phyloP scores from a whole-genome alignment of 441 rosid species.

The Euphorbia celastroides region DNA sequence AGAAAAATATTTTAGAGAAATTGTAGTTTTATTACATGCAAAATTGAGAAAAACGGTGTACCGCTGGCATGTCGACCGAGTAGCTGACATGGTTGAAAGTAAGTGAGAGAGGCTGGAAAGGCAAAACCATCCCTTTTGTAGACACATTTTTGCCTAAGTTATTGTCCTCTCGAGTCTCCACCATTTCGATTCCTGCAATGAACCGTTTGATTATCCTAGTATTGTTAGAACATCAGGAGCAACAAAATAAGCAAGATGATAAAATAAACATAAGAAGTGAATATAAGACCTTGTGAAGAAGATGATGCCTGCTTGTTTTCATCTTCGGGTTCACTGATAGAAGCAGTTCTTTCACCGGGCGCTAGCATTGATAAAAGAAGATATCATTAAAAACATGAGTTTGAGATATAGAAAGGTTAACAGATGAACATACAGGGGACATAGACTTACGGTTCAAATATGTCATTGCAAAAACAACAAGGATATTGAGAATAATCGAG shows the following conservation, averaged over 20 bases:
- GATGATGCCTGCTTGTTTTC: neutral
- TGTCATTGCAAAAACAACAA: constrained; percentile 44
- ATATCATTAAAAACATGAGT: neutral
- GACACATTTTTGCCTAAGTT: constrained; percentile 1
- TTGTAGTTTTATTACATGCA: too few relatives aligned
- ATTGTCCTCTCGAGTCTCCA: constrained; percentile 14
- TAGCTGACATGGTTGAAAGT: constrained; percentile 49
- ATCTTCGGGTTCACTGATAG: constrained; percentile 4
- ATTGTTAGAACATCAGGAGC: neutral
- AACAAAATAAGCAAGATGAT: neutral
- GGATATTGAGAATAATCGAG: constrained; percentile 46
- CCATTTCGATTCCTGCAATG: constrained; percentile 32
- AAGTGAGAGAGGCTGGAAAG: constrained; percentile 47
- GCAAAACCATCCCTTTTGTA: constrained; percentile 47
- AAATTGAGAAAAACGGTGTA: constrained; percentile 22
- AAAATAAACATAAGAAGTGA: neutral
- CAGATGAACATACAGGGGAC: too few relatives aligned
- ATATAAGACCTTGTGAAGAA: constrained; percentile 7
- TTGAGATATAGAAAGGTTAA: neutral
- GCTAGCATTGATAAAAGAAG: constrained; percentile 37
- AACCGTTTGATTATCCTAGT: neutral
- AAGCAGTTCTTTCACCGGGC: constrained; percentile 29
- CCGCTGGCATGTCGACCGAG: constrained; percentile 57
- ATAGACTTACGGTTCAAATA: constrained; percentile 44
- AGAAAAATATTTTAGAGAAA: neutral